Conservation (phyloP, 2,329 filamentous ascomycete species). For the Calonectria honghensis region DNA sequence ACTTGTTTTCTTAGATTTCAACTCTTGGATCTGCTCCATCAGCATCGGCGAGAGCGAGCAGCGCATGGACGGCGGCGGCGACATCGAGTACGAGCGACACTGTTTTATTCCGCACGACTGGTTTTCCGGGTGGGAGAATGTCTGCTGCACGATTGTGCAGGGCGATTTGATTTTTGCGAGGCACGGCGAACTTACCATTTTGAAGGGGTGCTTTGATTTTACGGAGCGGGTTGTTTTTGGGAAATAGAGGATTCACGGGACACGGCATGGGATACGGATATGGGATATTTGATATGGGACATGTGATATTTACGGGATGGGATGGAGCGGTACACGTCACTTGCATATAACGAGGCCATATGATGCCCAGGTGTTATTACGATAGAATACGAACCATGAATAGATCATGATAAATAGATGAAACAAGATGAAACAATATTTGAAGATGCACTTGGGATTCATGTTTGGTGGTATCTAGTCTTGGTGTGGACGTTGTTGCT, state of each 20-base stretch:
- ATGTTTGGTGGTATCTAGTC: neutral
- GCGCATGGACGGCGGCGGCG: constrained; percentile 6
- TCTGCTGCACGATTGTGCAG: constrained; percentile 23
- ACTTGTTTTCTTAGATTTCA: constrained; percentile 56
- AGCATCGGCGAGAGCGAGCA: constrained; percentile 32
- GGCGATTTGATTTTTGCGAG: constrained; percentile 15
- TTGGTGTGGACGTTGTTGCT: neutral
- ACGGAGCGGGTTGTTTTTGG: constrained; percentile 12
- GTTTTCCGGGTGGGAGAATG: constrained; percentile 41
- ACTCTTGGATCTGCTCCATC: constrained; percentile 44
- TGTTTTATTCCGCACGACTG: constrained; percentile 45
- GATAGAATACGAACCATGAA: constrained; percentile 16
- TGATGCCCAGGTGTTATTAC: neutral
- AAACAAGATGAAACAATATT: neutral
- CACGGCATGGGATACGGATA: neutral
- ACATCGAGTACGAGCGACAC: constrained; percentile 33
- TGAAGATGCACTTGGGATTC: neutral
- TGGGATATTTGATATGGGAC: too few relatives aligned
- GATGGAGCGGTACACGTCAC: neutral
- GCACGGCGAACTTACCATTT: constrained; percentile 10
- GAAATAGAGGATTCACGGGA: neutral
- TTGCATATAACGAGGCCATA: neutral
- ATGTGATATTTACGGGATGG: neutral
- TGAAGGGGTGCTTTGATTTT: constrained; percentile 22
- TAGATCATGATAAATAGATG: constrained; percentile 24